These are phyloP conservation scores for Suillus clintonianus DNA, from an alignment of 768 basidiomycete species.

Conservation along the genomic window DNA sequence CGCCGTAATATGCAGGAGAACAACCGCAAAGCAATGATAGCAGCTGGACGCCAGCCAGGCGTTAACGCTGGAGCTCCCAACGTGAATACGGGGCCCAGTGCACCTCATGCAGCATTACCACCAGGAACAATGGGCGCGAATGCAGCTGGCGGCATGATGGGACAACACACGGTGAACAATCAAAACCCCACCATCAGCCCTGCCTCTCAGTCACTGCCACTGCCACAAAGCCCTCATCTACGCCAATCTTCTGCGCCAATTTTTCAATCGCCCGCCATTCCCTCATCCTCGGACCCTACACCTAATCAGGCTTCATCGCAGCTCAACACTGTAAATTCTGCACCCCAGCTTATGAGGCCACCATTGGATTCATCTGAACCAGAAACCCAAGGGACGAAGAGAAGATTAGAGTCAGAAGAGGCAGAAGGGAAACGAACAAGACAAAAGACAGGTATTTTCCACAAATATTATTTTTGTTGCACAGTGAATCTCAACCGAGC, in stretches of 20 bases:
- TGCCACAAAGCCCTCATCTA: constrained; percentile 33
- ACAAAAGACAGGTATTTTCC: constrained; percentile 63
- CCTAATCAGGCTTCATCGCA: constrained; percentile 1
- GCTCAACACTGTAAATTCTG: constrained; percentile 12
- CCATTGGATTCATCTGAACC: constrained; percentile 42
- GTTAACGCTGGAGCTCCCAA: constrained; percentile 9
- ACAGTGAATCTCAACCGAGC: constrained; percentile 28
- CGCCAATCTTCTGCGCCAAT: constrained; percentile 22
- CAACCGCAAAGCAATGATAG: constrained; percentile 54
- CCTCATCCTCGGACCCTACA: not conserved
- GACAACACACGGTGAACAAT: constrained; percentile 23
- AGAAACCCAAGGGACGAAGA: constrained; percentile 67
- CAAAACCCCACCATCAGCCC: constrained; percentile 21
- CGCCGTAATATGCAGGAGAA: constrained; percentile 62
- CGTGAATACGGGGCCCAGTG: constrained; percentile 18
- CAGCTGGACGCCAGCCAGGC: constrained; percentile 37
- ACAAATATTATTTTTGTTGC: constrained; percentile 21
- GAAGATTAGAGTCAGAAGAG: constrained; percentile 70
- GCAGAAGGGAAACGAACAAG: constrained; percentile 68
- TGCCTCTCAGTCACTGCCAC: constrained; percentile 22
- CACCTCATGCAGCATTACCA: constrained; percentile 11
- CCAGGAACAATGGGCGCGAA: constrained; percentile 21
- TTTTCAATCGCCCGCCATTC: not conserved
- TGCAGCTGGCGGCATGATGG: constrained; percentile 22
- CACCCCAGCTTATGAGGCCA: not conserved